Evolutionary conservation across 805 yeast species (phyloP), one percentile per base, ranked within the genome.

Genomic region (Helenozyma baotianmanensis): DNA sequence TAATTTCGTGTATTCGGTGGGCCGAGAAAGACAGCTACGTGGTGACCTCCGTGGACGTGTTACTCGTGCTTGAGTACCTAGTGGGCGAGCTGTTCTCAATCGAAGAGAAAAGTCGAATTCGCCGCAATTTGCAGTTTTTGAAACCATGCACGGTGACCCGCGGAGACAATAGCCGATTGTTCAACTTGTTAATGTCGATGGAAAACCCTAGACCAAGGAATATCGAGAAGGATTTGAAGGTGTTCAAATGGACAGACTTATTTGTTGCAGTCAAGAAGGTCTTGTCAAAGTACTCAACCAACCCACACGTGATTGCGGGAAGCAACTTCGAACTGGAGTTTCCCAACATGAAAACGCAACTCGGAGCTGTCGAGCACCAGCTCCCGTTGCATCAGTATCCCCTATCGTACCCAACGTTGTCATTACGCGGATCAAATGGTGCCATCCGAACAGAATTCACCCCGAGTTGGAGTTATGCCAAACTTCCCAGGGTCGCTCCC

Each of bases 221-320:
- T 42, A 80, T 80, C 27, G 86, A 78, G 45, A 80, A 80, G 51
- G 83, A 79, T 49, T 71, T 80, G 39, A 80, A 80, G 49, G 84
- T 80, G 4, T 75, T 80, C 46, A 61, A 63, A 16, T 80, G 87
- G 87, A 47, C 51, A 14, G 63, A 68, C 27, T 55, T 80, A 16
- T 70, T 62, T 23, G 63, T 57, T 19, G 86, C 86, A 0, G 48
- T 80, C 31, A 53, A 58, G 16, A 78, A 75, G 47, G 80, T 80
- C 10, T 63, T 77, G 21, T 60, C 77, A 21, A 80, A 80, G 53
- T 80, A 80, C 48, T 56, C 67, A 10, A 40, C 40, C 13, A 48
- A 47, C 27, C 46, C 49, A 6, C 19, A 17, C 8, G n/a, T n/a
- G n/a, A n/a, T n/a, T n/a, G n/a, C n/a, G n/a, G n/a, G 32, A 18